Evolutionary conservation across 495 filamentous ascomycete species (phyloP).

Genomic region (Glarea lozoyensis): DNA sequence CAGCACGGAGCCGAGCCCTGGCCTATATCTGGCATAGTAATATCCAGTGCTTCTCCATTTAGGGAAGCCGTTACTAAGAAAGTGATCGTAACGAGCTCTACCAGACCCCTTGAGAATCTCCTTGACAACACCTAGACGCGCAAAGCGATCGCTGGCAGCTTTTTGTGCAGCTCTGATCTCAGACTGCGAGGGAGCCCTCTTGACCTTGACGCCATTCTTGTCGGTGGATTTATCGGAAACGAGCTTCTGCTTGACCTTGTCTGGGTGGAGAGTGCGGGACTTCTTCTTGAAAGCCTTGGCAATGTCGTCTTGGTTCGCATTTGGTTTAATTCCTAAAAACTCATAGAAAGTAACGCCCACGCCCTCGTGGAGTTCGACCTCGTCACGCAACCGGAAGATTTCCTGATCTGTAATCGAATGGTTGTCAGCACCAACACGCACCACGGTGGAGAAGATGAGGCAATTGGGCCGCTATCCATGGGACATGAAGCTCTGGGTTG

Average conservation of each 20-base stretch:
- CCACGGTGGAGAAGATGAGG: constrained; percentile 1
- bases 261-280: constrained; percentile 73
- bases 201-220: constrained; percentile 56
- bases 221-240: constrained; percentile 55
- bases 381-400: constrained; percentile 90
- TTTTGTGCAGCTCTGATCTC: constrained; percentile 70
- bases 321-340: constrained; percentile 65
- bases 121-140: constrained; percentile 72
- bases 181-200: constrained; percentile 57
- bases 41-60: constrained; percentile 95
- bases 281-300: constrained; percentile 89
- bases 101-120: constrained; percentile 72
- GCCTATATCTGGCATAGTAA: constrained; percentile 90
- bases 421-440: constrained; percentile 6
- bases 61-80: constrained; percentile 89
- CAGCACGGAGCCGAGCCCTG: constrained; percentile 78
- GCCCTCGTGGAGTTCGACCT: constrained; percentile 70
- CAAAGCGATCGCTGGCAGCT: constrained; percentile 67
- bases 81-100: constrained; percentile 90
- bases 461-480: too few species aligned
- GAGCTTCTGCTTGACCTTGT: constrained; percentile 86
- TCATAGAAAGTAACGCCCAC: constrained; percentile 87
- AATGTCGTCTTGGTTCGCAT: constrained; percentile 78
- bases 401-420: constrained; percentile 63
- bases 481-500: too few species aligned